Percentiles rank a stretch among this genome's conserved stretches.
phyloP scores from a whole-genome alignment of 2,329 filamentous ascomycete genomes.

The Ophiostoma himal-ulmi region DNA sequence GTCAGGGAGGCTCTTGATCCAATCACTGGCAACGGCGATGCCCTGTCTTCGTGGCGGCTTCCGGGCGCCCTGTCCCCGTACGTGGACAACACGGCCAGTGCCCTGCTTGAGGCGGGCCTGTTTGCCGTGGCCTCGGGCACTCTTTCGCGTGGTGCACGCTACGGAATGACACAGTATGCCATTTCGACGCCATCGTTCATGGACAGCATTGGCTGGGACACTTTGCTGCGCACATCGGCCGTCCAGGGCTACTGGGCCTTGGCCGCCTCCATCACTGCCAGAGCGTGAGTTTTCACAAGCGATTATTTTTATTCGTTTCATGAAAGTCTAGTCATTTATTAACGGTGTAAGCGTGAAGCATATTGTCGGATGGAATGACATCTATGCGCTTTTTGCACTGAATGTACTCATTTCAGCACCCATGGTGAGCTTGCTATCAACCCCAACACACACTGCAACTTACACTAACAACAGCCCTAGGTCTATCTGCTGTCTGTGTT shows the following conservation, averaged over 20 bases:
- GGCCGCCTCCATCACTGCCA: neutral
- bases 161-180: neutral
- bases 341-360: slow-evolving; percentile 53
- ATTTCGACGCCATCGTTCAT: neutral
- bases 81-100: slow-evolving; percentile 17
- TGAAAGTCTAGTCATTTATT: neutral
- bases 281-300: neutral
- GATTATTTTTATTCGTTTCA: neutral
- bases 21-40: neutral
- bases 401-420: slow-evolving; percentile 69
- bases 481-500: slow-evolving; percentile 72
- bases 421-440: slow-evolving; percentile 43
- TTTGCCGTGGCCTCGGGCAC: slow-evolving; percentile 13
- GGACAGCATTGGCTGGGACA: slow-evolving; percentile 2
- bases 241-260: neutral
- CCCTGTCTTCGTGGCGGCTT: neutral
- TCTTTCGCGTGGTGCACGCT: neutral
- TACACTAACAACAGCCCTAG: slow-evolving; percentile 33
- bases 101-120: slow-evolving; percentile 12
- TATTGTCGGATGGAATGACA: slow-evolving; percentile 62
- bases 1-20: neutral
- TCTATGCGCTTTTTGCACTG: slow-evolving; percentile 51
- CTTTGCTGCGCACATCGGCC: neutral
- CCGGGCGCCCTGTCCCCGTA: slow-evolving; percentile 21
- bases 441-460: neutral